Base-by-base conservation (phyloP, 768 basidiomycete species). In the Flagelloscypha sp. region DNA sequence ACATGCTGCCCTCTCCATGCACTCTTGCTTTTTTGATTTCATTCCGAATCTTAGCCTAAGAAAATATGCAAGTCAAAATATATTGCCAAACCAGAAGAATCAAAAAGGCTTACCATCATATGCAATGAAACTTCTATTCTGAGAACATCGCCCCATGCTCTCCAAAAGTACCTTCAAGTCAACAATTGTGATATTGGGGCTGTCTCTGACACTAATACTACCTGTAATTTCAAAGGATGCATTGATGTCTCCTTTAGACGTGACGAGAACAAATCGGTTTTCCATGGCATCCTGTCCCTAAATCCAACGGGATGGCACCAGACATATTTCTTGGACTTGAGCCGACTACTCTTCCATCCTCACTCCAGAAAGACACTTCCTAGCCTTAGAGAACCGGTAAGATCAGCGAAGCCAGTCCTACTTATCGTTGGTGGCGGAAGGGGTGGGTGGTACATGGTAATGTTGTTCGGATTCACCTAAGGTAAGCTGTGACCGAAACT, bases 1-100 rank as follows among this genome's bases (percentile, higher is more conserved):
- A 65, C 19, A 66, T 50, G 33, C 54, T 64, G 0, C 58, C 60
- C 1, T 35, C 43, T 0, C 66, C 66, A 3, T 36, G 42, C 11
- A 66, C 43, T 6, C 66, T 45, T 1, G 61, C 54, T 30, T 58
- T 65, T 23, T 65, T 57, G 0, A 63, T 65, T 1, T 53, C 50
- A 38, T 68, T 68, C 35, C 49, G 55, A 6, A 68, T 57, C 21
- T 54, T 55, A 1, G 62, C 60, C 64, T 65, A 29, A 5, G 4
- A 19, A 13, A 41, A 25, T 8, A 20, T 5, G 30, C 3, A 31
- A 27, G 11, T 24, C 17, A 10, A 33, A 6, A 3, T 9, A 24
- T 6, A 25, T 9, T 27, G 8, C 23, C 24, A 12, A 5, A 9
- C 24, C 33, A 6, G 2, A 16, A 10, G n/a, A 7, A 19, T 33